Percentiles rank a stretch among this genome's conserved stretches.
Evolutionary conservation across 2,329 filamentous ascomycete species (phyloP).

Genomic region (Arthrobotrys musiformis): DNA sequence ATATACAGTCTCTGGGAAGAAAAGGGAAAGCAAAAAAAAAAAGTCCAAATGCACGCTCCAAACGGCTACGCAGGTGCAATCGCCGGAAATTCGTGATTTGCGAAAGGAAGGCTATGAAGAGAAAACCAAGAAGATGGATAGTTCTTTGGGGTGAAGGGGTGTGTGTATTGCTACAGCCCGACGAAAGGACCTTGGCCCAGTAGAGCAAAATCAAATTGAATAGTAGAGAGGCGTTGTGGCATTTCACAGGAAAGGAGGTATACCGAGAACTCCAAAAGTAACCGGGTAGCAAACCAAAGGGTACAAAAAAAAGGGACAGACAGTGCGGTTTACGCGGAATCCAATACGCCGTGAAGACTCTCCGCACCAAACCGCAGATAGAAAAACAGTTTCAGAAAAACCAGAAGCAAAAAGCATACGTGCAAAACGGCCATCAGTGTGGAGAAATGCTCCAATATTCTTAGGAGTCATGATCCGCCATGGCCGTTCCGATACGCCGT

Average conservation of each 20-base stretch:
- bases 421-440: conserved; percentile 32
- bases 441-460: conserved; percentile 30
- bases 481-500: conserved; percentile 38
- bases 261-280: conserved; percentile 8
- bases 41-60: not conserved
- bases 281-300: not conserved
- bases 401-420: conserved; percentile 33
- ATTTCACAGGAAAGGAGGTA: not conserved
- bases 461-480: conserved; percentile 42
- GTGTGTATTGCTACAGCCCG: conserved; percentile 52
- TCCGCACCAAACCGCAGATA: conserved; percentile 33
- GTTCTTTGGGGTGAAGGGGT: conserved; percentile 32
- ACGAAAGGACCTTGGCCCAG: conserved; percentile 17
- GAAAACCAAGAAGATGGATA: conserved; percentile 33
- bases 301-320: not conserved
- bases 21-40: not conserved
- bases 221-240: conserved; percentile 14
- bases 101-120: conserved; percentile 56
- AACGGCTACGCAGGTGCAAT: not conserved
- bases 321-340: conserved; percentile 15
- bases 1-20: conserved; percentile 2
- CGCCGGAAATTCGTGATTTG: not conserved
- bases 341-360: conserved; percentile 28
- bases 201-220: conserved; percentile 4
- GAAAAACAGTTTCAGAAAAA: conserved; percentile 41